These are phyloP conservation scores for Thielaviopsis ethacetica DNA, from an alignment of 2,329 filamentous ascomycete genomes.

Conservation along the genomic window DNA sequence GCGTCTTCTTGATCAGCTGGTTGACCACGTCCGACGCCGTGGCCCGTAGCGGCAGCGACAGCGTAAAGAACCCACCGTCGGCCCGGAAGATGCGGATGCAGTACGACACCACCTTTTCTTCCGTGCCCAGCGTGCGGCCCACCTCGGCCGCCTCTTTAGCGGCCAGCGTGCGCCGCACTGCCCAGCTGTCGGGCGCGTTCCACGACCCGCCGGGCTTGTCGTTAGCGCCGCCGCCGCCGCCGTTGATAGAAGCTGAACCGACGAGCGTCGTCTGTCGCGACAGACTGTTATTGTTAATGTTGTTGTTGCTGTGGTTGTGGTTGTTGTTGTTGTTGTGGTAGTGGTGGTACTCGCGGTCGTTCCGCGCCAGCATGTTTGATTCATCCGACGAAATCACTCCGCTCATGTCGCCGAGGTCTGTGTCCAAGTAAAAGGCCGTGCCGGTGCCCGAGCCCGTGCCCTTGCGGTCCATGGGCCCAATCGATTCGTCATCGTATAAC, in stretches of 20 bases:
- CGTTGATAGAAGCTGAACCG: not conserved
- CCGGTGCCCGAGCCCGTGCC: constrained; percentile 26
- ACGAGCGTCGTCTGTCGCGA: not conserved
- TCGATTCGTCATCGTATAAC: constrained; percentile 38
- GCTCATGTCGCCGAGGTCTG: constrained; percentile 78
- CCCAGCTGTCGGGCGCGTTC: constrained; percentile 96
- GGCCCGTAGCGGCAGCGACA: constrained; percentile 69
- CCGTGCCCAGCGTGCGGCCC: constrained; percentile 43
- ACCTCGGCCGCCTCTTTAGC: constrained; percentile 51
- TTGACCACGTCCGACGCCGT: constrained; percentile 74
- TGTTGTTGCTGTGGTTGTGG: not conserved
- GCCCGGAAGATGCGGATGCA: constrained; percentile 92
- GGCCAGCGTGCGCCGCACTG: constrained; percentile 58
- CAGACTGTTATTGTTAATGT: not conserved
- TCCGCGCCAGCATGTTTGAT: not conserved
- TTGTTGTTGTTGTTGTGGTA: not conserved
- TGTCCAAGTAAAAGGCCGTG: constrained; percentile 64
- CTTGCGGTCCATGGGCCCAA: constrained; percentile 42
- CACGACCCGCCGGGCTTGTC: constrained; percentile 45
- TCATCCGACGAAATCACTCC: constrained; percentile 25
- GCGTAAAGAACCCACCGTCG: constrained; percentile 85
- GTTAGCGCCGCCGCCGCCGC: too few relatives aligned
- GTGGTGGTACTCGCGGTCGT: not conserved
- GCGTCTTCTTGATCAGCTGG: constrained; percentile 90
- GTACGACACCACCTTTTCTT: constrained; percentile 62